A percentile compares a stretch with the other conserved stretches of the same genome.
Evolutionary conservation across 768 basidiomycete species (phyloP).

Genomic region (Psilocybe cubensis): DNA sequence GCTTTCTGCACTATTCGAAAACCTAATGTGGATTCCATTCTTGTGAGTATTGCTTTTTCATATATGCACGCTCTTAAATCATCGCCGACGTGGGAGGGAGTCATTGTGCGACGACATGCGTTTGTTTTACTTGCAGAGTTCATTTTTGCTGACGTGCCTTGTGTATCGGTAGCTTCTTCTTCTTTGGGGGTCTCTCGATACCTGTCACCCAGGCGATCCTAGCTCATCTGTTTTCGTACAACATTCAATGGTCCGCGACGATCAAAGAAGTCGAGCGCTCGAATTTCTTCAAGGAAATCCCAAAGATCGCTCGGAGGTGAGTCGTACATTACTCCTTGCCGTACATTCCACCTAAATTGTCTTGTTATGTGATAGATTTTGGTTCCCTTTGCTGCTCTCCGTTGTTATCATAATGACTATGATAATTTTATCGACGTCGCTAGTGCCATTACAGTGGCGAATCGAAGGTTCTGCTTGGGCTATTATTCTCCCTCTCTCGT

Average conservation of each 20-base stretch:
- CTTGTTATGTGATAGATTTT: constrained; percentile 46
- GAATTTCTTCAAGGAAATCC: constrained; percentile 92
- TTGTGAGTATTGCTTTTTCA: constrained; percentile 53
- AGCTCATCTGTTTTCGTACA: constrained; percentile 63
- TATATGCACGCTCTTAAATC: background rate
- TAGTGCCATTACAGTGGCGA: constrained; percentile 62
- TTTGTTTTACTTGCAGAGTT: constrained; percentile 1
- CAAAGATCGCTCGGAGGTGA: constrained; percentile 70
- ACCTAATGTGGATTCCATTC: constrained; percentile 72
- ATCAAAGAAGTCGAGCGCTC: constrained; percentile 84
- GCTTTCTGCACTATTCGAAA: constrained; percentile 56
- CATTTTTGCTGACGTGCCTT: background rate
- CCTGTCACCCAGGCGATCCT: constrained; percentile 71
- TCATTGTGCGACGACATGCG: background rate
- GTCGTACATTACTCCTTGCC: constrained; percentile 39
- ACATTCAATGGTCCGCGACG: constrained; percentile 61
- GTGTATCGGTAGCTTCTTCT: constrained; percentile 61
- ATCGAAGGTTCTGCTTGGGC: constrained; percentile 64
- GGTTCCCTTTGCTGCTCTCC: constrained; percentile 57
- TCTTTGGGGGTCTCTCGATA: constrained; percentile 76
- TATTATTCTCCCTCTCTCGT: constrained; percentile 74
- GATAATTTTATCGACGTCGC: constrained; percentile 49
- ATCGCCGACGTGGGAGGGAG: background rate
- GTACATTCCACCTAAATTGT: background rate
- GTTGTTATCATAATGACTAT: constrained; percentile 61